Evolutionary conservation across 2,329 filamentous ascomycete genomes (phyloP).

Genomic region (Monosporascus sp.): DNA sequence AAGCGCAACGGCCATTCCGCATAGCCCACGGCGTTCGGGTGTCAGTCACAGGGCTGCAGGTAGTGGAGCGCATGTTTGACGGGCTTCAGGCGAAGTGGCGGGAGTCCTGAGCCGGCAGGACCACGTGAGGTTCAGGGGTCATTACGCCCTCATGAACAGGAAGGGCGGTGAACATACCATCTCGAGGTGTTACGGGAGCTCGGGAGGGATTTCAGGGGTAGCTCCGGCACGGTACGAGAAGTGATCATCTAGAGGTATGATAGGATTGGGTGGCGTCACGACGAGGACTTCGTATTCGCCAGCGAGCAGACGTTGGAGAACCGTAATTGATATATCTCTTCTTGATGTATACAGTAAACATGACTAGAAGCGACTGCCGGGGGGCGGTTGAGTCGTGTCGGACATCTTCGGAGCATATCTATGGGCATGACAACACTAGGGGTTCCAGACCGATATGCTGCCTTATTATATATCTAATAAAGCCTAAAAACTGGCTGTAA

Average conservation of each 20-base stretch:
- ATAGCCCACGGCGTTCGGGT: conserved; percentile 8
- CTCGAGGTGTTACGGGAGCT: conserved; percentile 5
- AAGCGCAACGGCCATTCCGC: conserved; percentile 3
- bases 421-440: no score
- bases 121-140: conserved; percentile 6
- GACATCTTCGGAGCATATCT: no score
- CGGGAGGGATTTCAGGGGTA: conserved; percentile 1
- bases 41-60: conserved; percentile 4
- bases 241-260: conserved; percentile 13
- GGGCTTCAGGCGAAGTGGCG: background rate
- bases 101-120: no score
- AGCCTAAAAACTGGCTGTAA: no score
- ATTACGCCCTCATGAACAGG: conserved; percentile 17
- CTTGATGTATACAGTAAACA: no score
- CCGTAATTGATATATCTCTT: no score
- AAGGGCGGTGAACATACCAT: conserved; percentile 6
- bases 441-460: no score
- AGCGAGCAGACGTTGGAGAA: no score
- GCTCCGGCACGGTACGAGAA: conserved; percentile 6
- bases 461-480: no score
- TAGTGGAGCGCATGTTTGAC: conserved; percentile 1
- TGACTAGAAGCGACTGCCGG: no score
- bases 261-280: conserved; percentile 11
- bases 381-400: no score
- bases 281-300: conserved; percentile 8